phyloP scores from a whole-genome alignment of 2,329 filamentous ascomycete species.

The Aspergillus sp. region DNA sequence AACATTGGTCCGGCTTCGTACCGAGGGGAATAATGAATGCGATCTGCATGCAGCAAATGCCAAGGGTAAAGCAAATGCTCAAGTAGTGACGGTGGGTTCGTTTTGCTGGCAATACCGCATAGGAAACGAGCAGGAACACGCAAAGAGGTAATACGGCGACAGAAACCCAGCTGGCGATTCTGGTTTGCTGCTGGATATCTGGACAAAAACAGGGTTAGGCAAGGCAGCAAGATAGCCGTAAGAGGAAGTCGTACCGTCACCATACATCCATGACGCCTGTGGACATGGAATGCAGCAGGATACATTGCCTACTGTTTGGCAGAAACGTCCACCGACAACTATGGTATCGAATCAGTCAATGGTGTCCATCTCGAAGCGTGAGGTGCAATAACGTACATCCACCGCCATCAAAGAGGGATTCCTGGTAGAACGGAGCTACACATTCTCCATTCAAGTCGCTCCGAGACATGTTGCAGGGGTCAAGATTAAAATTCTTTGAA shows the following conservation, averaged over 20 bases:
- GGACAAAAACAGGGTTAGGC: background rate
- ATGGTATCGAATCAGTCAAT: conserved; percentile 9
- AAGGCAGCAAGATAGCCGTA: background rate
- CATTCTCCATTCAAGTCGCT: conserved; percentile 52
- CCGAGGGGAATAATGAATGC: conserved; percentile 88
- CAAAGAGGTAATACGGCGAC: conserved; percentile 71
- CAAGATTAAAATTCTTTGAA: conserved; percentile 1
- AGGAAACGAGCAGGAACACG: conserved; percentile 75
- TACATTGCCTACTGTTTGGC: conserved; percentile 50
- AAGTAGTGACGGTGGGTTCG: conserved; percentile 92
- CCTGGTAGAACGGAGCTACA: conserved; percentile 68
- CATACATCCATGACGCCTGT: conserved; percentile 72
- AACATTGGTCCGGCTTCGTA: conserved; percentile 76
- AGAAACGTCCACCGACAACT: conserved; percentile 65
- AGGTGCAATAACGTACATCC: conserved; percentile 60
- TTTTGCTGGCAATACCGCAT: conserved; percentile 75
- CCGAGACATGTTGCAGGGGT: conserved; percentile 23
- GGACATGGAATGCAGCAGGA: conserved; percentile 91
- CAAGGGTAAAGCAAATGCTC: conserved; percentile 79
- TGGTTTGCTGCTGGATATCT: conserved; percentile 58
- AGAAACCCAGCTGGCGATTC: conserved; percentile 78
- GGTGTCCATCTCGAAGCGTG: conserved; percentile 24
- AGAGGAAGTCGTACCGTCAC: conserved; percentile 45
- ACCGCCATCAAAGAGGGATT: conserved; percentile 58
- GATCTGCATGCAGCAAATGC: conserved; percentile 77